phyloP scores from a whole-genome alignment of 495 filamentous ascomycete genomes.

The Penicillium malachiteum region DNA sequence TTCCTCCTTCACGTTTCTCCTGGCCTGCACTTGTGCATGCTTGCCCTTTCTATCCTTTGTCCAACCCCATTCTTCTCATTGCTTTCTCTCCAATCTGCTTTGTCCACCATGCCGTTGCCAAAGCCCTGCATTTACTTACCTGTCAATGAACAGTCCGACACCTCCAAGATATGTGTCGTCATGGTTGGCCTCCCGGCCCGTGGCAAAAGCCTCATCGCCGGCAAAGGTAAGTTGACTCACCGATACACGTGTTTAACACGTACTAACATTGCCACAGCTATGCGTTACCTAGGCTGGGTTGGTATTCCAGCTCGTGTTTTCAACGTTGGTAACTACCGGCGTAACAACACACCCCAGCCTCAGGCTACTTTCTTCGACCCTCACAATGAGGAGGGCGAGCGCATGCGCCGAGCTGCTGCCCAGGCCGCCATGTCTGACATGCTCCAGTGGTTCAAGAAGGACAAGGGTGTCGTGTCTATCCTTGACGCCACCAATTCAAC shows the following conservation, averaged over 20 bases:
- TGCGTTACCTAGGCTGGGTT: conserved; percentile 93
- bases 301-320: conserved; percentile 90
- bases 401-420: conserved; percentile 79
- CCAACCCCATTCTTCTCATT: too few species aligned
- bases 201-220: conserved; percentile 95
- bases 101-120: background rate
- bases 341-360: conserved; percentile 80
- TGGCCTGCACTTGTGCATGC: too few species aligned
- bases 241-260: too few species aligned
- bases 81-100: too few species aligned
- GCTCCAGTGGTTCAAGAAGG: conserved; percentile 79
- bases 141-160: conserved; percentile 69
- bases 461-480: conserved; percentile 78
- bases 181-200: conserved; percentile 96
- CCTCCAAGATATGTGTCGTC: conserved; percentile 94
- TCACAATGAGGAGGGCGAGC: conserved; percentile 83
- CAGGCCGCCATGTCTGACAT: conserved; percentile 89
- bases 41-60: too few species aligned
- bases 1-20: too few species aligned
- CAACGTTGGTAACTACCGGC: conserved; percentile 95
- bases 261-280: conserved; percentile 54
- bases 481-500: conserved; percentile 96
- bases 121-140: conserved; percentile 6
- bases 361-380: conserved; percentile 91
- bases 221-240: conserved; percentile 69